These are phyloP conservation scores for Tricholoma sp. DNA, from an alignment of 768 basidiomycete genomes.

Conservation along the genomic window DNA sequence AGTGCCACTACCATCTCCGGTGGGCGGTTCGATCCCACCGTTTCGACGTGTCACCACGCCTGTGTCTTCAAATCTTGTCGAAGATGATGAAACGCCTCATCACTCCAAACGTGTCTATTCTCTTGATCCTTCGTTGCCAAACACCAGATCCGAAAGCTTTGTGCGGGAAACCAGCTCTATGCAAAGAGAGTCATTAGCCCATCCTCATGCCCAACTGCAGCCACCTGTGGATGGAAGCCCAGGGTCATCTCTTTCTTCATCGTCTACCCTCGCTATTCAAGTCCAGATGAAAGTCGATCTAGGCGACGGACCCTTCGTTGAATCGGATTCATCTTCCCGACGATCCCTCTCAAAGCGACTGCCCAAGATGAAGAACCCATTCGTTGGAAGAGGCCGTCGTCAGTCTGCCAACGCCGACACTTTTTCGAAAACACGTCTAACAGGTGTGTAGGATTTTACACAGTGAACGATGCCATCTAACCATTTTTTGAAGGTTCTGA, in stretches of 20 bases:
- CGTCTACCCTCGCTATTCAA: background rate
- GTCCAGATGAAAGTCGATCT: constrained; percentile 2
- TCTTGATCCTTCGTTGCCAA: constrained; percentile 1
- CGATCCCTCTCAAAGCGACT: constrained; percentile 14
- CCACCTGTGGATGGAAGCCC: constrained; percentile 3
- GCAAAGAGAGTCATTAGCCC: background rate
- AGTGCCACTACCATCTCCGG: constrained; percentile 7
- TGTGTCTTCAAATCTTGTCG: background rate
- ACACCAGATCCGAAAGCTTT: background rate
- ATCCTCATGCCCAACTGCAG: background rate
- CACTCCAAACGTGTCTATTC: constrained; percentile 13
- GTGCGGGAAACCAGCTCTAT: background rate
- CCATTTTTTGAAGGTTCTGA: background rate
- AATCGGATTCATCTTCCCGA: constrained; percentile 17
- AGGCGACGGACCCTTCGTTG: constrained; percentile 13
- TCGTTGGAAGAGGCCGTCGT: constrained; percentile 11
- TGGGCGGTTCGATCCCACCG: background rate
- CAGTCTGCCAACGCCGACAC: background rate
- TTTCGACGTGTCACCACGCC: background rate
- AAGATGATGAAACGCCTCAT: background rate
- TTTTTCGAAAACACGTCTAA: background rate
- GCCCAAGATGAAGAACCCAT: constrained; percentile 12
- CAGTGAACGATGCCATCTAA: background rate
- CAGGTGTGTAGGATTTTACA: constrained; percentile 1
- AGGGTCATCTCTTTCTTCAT: background rate